Conservation (phyloP, 768 basidiomycete species). For the Trametes cinnabarina region DNA sequence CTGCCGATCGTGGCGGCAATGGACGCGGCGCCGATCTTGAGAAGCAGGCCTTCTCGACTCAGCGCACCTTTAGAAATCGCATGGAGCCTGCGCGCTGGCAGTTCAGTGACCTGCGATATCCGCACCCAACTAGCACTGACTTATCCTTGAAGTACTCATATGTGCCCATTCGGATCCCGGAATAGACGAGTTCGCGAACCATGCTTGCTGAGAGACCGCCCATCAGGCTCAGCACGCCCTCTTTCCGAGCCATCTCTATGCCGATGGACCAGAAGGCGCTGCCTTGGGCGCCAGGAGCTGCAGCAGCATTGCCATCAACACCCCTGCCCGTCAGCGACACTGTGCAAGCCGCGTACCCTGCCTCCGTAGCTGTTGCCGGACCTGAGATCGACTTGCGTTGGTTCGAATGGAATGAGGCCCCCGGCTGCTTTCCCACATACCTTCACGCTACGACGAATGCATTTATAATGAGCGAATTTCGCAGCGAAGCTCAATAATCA, state of each 20-base stretch:
- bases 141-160: conserved; percentile 40
- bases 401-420: neutral
- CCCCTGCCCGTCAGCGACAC: no score
- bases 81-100: conserved; percentile 22
- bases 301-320: no score
- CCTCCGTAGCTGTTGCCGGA: conserved; percentile 34
- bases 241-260: conserved; percentile 33
- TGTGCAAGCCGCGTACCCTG: conserved; percentile 30
- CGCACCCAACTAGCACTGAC: conserved; percentile 18
- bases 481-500: neutral
- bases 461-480: neutral
- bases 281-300: conserved; percentile 28
- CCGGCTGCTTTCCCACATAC: conserved; percentile 18
- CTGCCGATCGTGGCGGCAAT: conserved; percentile 35
- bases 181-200: conserved; percentile 37
- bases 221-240: conserved; percentile 32
- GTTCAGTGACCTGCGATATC: neutral
- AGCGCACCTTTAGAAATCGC: conserved; percentile 27
- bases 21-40: conserved; percentile 35
- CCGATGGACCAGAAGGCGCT: conserved; percentile 36
- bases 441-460: conserved; percentile 24
- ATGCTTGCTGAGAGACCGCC: conserved; percentile 36
- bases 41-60: conserved; percentile 30
- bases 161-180: conserved; percentile 35
- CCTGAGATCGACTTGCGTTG: conserved; percentile 19